phyloP scores from a whole-genome alignment of 176 grass and related monocot genomes.

The Olyra latifolia region DNA sequence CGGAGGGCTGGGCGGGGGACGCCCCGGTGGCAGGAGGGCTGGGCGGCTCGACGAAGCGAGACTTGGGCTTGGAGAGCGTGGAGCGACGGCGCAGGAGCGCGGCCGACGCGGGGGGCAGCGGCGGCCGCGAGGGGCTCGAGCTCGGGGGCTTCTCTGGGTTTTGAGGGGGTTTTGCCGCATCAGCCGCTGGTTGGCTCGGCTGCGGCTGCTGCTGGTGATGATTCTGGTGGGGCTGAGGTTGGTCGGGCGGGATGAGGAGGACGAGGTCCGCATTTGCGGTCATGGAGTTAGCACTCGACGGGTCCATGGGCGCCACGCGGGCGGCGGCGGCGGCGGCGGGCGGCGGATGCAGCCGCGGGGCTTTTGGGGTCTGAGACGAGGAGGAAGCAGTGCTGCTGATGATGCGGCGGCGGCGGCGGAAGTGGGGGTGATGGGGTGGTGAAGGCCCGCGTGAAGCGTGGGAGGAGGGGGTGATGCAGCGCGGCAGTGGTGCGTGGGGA shows the following conservation, averaged over 20 bases:
- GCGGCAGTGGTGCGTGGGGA: background rate
- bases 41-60: slow-evolving; percentile 60
- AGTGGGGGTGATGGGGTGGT: background rate
- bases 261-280: slow-evolving; percentile 32
- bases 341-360: background rate
- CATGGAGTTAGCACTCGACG: background rate
- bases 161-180: slow-evolving; percentile 7
- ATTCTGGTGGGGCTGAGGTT: background rate
- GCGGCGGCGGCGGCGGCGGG: background rate
- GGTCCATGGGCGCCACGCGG: slow-evolving; percentile 21
- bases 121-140: slow-evolving; percentile 32
- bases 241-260: slow-evolving; percentile 41
- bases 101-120: background rate
- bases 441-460: background rate
- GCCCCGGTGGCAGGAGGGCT: background rate
- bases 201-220: background rate
- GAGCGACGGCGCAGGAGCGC: slow-evolving; percentile 66
- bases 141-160: slow-evolving; percentile 31
- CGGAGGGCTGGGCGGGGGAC: slow-evolving; percentile 5
- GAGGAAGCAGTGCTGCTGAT: background rate
- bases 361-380: background rate
- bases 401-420: background rate
- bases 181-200: background rate
- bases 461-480: background rate
- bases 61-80: slow-evolving; percentile 65